Evolutionary conservation across 2,329 filamentous ascomycete genomes (phyloP).

Genomic region (Chaetomiaceae sp.): DNA sequence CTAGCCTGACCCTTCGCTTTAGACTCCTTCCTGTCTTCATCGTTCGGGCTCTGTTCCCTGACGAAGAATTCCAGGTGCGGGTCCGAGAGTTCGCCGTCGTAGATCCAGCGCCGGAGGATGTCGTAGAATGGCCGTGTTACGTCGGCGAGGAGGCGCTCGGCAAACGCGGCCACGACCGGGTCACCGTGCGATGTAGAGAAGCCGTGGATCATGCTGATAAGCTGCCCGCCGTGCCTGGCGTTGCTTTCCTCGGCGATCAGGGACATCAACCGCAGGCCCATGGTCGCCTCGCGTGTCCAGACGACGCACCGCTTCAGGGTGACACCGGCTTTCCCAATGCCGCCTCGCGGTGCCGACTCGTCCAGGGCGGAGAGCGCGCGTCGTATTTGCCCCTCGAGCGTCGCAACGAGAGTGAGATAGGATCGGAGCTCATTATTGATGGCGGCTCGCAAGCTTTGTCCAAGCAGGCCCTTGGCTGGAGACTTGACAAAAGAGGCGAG

Average conservation of each 20-base stretch:
- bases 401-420: slow-evolving; percentile 86
- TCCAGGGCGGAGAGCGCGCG: slow-evolving; percentile 72
- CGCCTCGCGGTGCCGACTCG: slow-evolving; percentile 59
- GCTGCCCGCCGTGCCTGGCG: slow-evolving; percentile 76
- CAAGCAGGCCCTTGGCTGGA: slow-evolving; percentile 76
- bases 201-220: slow-evolving; percentile 88
- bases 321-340: slow-evolving; percentile 80
- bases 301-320: slow-evolving; percentile 93
- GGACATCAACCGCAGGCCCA: slow-evolving; percentile 90
- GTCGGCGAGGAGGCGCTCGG: slow-evolving; percentile 78
- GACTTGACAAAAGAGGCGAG: slow-evolving; percentile 79
- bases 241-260: slow-evolving; percentile 89
- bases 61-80: slow-evolving; percentile 96
- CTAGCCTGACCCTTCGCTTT: slow-evolving; percentile 67
- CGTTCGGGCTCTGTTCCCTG: slow-evolving; percentile 64
- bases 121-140: slow-evolving; percentile 95
- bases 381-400: slow-evolving; percentile 86
- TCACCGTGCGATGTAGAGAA: slow-evolving; percentile 94
- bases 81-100: slow-evolving; percentile 95
- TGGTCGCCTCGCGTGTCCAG: slow-evolving; percentile 95
- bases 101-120: slow-evolving; percentile 94
- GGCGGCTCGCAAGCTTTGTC: slow-evolving; percentile 85
- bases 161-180: slow-evolving; percentile 88
- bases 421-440: slow-evolving; percentile 79
- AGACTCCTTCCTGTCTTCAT: slow-evolving; percentile 40